Evolutionary conservation across 2,329 filamentous ascomycete species (phyloP), one percentile per base, ranked within the genome.

Genomic region (Stagonosporopsis cucurbitacearum): DNA sequence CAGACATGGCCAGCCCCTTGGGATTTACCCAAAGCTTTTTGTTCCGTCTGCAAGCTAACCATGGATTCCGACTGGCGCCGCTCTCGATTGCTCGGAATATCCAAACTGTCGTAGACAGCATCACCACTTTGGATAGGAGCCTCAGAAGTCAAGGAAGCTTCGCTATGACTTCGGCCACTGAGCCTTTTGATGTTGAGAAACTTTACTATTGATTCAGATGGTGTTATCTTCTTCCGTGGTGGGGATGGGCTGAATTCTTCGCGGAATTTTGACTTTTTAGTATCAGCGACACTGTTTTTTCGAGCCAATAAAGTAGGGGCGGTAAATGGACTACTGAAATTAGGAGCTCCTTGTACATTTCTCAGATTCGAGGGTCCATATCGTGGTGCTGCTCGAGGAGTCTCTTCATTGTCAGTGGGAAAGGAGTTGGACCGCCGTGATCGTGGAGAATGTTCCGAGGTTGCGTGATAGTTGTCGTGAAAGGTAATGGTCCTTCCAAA

Each of bases 191-290:
- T 60, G 19, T 66, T 68, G 6, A 75, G 33, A n/a, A 74, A 66
- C 25, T 64, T 71, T 51, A 71, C 66, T 20, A 74, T 63, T 0
- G 72, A 71, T 11, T 59, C 56, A 7, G 70, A 66, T 7, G 66
- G 57, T 1, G 60, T 60, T 12, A 62, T 49, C 32, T 57, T 72
- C 50, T 69, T 74, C 32, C 58, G 61, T 4, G 67, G 62, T 15
- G 70, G 70, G 6, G 71, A 64, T 2, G 67, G 69, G 35, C 69
- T 72, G 57, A 76, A 73, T 25, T 75, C 72, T 58, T 76, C 73
- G 7, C 66, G 65, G 26, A 76, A 76, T 28, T 71, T 74, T 1
- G 72, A 74, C 25, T 61, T 68, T 32, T 73, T 72, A 0, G 70
- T 72, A 23, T 63, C 62, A 5, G 68, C 67, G 13, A 72, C 65